A percentile compares a stretch with the other conserved stretches of the same genome.
Evolutionary conservation across 345 rosid genomes (phyloP).

Genomic region (Camelina sativa): DNA sequence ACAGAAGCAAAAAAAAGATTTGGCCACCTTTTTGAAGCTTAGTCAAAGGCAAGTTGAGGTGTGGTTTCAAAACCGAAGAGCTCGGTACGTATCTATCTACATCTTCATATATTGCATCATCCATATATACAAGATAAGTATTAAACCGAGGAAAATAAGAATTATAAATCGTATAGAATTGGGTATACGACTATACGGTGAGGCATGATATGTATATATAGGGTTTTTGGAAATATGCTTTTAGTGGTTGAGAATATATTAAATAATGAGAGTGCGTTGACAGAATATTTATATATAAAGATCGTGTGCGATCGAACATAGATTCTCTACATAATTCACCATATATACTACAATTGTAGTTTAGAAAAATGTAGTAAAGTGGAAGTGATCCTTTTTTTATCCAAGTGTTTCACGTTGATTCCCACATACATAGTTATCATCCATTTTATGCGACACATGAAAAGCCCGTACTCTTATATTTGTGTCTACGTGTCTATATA

Average conservation of each 20-base stretch:
- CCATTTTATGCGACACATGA: constrained; percentile 43
- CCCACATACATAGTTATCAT: constrained; percentile 36
- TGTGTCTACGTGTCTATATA: constrained; percentile 37
- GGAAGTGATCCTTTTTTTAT: constrained; percentile 31
- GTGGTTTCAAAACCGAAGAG: constrained; percentile 86
- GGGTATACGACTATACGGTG: constrained; percentile 5
- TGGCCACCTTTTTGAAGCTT: constrained; percentile 66
- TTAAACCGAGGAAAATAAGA: constrained; percentile 20
- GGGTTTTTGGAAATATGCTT: constrained; percentile 12
- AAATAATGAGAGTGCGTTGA: constrained; percentile 36
- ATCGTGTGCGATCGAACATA: constrained; percentile 37
- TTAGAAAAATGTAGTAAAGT: constrained; percentile 38
- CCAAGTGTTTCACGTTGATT: constrained; percentile 47
- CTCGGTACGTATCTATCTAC: constrained; percentile 54
- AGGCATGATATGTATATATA: constrained; percentile 1
- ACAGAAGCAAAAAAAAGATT: constrained; percentile 65
- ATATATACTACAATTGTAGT: constrained; percentile 27
- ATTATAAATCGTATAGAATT: constrained; percentile 1
- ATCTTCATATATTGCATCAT: constrained; percentile 14
- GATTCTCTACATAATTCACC: constrained; percentile 37
- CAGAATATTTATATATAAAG: constrained; percentile 40
- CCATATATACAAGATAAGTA: background rate
- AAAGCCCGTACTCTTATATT: constrained; percentile 31
- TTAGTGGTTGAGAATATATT: constrained; percentile 34
- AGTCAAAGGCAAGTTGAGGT: constrained; percentile 82